Conservation (phyloP, 2,329 filamentous ascomycete genomes). For the Venturia carpophila region DNA sequence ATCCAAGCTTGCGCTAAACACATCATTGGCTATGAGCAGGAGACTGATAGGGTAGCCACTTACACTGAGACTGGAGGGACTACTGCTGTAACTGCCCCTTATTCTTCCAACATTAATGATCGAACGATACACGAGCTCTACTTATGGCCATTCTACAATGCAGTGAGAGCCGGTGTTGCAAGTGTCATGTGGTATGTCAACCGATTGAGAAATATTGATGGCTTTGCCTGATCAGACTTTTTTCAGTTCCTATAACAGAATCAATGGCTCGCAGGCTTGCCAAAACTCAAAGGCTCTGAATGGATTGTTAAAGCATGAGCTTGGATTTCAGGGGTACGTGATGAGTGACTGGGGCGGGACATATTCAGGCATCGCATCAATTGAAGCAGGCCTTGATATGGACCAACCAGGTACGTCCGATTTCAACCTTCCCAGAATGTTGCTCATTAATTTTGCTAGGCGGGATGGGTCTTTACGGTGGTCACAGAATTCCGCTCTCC, state of each 20-base stretch:
- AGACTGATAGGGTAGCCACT: constrained; percentile 21
- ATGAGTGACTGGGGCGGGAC: constrained; percentile 27
- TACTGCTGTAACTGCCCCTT: too few relatives aligned
- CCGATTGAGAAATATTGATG: too few relatives aligned
- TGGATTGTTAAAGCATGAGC: constrained; percentile 57
- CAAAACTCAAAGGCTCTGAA: constrained; percentile 55
- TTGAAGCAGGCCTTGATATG: constrained; percentile 28
- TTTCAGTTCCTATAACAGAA: too few relatives aligned
- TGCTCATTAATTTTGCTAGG: too few relatives aligned
- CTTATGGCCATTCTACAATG: constrained; percentile 27
- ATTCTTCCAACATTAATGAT: constrained; percentile 39
- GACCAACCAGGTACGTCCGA: constrained; percentile 20
- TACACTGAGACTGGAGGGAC: too few relatives aligned
- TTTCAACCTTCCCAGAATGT: too few relatives aligned
- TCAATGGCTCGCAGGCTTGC: constrained; percentile 34
- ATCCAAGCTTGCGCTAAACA: constrained; percentile 21
- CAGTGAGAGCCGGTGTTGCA: constrained; percentile 25
- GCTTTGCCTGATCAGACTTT: too few relatives aligned
- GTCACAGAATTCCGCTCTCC: too few relatives aligned
- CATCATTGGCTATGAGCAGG: constrained; percentile 28
- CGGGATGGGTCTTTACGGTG: too few relatives aligned
- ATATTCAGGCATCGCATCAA: constrained; percentile 24
- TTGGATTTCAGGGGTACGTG: constrained; percentile 28
- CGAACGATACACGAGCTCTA: constrained; percentile 28
- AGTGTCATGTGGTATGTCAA: constrained; percentile 29